Percentiles rank a stretch among this genome's conserved stretches.
Evolutionary conservation across 495 filamentous ascomycete genomes (phyloP).

Genomic region (Penicillium turbatum): DNA sequence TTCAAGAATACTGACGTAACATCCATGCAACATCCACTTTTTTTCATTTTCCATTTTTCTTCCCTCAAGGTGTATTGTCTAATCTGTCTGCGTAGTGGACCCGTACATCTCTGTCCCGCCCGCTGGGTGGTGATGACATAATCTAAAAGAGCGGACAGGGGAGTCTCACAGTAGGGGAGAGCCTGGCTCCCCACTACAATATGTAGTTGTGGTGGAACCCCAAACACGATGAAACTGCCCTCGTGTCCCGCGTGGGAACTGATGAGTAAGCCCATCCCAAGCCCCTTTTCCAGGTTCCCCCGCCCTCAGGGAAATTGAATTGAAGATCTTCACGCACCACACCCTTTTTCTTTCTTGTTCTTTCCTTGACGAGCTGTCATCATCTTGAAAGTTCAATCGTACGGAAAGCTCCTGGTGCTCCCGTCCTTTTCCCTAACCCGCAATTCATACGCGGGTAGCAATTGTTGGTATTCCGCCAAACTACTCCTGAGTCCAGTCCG

Average conservation of each 20-base stretch:
- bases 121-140: no score
- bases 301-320: conserved; percentile 21
- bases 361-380: conserved; percentile 7
- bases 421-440: background rate
- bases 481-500: background rate
- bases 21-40: no score
- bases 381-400: background rate
- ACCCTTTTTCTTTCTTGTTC: conserved; percentile 2
- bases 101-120: no score
- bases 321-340: conserved; percentile 7
- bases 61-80: no score
- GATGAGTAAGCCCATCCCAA: conserved; percentile 35
- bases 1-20: no score
- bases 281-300: conserved; percentile 35
- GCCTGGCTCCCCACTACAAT: no score
- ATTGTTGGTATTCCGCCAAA: conserved; percentile 5
- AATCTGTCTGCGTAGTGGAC: no score
- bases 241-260: conserved; percentile 13
- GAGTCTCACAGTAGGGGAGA: no score
- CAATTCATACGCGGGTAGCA: background rate
- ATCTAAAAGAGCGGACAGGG: no score
- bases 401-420: background rate
- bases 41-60: no score
- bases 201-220: background rate
- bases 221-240: background rate